Evolutionary conservation across 495 filamentous ascomycete species (phyloP).

Genomic region (Talaromyces proteolyticus): DNA sequence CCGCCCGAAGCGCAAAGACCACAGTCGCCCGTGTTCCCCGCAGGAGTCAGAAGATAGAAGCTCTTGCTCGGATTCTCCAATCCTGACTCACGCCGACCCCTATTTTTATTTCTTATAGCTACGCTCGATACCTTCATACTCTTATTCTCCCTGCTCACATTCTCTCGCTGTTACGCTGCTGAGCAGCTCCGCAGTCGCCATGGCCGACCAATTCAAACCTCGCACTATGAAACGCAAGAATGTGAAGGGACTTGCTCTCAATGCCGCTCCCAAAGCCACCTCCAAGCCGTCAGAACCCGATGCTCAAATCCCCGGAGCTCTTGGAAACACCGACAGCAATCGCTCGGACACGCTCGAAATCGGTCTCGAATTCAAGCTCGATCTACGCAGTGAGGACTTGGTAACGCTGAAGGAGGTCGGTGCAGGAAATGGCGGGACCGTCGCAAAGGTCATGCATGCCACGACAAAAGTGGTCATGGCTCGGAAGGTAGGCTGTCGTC

Average conservation of each 20-base stretch:
- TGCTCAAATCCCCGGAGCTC: slow-evolving; percentile 51
- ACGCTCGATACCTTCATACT: neutral
- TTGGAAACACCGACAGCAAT: slow-evolving; percentile 53
- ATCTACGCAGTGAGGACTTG: slow-evolving; percentile 86
- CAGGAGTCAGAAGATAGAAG: no score
- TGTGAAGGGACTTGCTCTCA: slow-evolving; percentile 87
- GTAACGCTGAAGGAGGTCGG: slow-evolving; percentile 91
- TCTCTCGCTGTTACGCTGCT: neutral
- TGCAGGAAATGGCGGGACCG: slow-evolving; percentile 93
- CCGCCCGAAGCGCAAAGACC: no score
- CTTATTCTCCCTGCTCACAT: neutral
- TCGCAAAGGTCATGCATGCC: slow-evolving; percentile 94
- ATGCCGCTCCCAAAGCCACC: slow-evolving; percentile 55
- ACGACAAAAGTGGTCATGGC: slow-evolving; percentile 96
- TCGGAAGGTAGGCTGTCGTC: slow-evolving; percentile 64
- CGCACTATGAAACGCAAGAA: slow-evolving; percentile 98
- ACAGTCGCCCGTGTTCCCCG: no score
- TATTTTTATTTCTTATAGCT: neutral
- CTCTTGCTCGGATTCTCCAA: no score
- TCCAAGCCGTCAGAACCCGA: slow-evolving; percentile 52
- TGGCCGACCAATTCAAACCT: slow-evolving; percentile 81
- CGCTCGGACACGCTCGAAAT: slow-evolving; percentile 84
- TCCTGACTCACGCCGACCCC: no score
- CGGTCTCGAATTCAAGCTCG: slow-evolving; percentile 91
- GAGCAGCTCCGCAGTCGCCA: slow-evolving; percentile 29